Percentiles rank a stretch among this genome's conserved stretches.
phyloP scores from a whole-genome alignment of 805 yeast genomes.

The Saturnispora ahearnii region DNA sequence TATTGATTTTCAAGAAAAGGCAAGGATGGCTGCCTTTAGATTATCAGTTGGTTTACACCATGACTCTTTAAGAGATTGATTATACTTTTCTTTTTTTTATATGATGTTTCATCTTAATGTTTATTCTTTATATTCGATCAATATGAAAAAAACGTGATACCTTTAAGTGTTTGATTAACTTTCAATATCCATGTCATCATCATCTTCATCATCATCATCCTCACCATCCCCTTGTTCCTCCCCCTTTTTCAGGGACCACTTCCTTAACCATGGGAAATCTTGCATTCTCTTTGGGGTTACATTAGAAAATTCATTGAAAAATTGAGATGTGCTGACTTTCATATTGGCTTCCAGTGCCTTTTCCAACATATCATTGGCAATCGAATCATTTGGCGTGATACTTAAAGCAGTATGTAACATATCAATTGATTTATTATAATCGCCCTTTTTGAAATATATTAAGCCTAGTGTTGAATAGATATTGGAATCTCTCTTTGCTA shows the following conservation, averaged over 20 bases:
- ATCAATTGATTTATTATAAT: constrained; percentile 59
- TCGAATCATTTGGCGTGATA: constrained; percentile 68
- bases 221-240: neutral
- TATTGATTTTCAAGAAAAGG: constrained; percentile 8
- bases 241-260: neutral
- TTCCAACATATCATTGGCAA: constrained; percentile 70
- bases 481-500: constrained; percentile 60
- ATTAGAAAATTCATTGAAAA: constrained; percentile 3
- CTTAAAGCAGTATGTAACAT: constrained; percentile 75
- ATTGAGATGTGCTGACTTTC: constrained; percentile 19
- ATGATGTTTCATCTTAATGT: neutral
- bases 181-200: constrained; percentile 52
- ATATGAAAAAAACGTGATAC: neutral
- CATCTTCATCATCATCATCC: constrained; percentile 28
- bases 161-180: neutral
- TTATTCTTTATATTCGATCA: neutral
- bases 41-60: constrained; percentile 1
- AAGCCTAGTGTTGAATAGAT: constrained; percentile 79
- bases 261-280: constrained; percentile 5
- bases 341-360: constrained; percentile 65
- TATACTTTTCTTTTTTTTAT: too few species aligned
- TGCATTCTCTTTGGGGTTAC: constrained; percentile 4
- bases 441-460: constrained; percentile 62
- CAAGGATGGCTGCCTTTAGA: constrained; percentile 5
- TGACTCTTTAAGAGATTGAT: neutral